Conservation (phyloP, 305 asterid genomes). For the Striga hermonthica region DNA sequence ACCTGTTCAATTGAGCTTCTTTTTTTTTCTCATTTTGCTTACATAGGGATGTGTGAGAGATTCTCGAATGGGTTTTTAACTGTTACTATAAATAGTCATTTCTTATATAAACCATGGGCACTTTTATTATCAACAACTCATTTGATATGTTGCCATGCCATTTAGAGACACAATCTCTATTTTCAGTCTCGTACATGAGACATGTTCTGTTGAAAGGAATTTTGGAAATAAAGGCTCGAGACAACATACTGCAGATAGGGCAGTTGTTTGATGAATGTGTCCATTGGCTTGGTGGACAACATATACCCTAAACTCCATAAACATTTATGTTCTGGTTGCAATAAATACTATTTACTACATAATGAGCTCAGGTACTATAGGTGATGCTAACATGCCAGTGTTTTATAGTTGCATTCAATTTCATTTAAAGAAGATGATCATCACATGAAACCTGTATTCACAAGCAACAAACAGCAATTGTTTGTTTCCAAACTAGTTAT, state of each 20-base stretch:
- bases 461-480: neutral
- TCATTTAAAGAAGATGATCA: neutral
- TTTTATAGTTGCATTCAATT: neutral
- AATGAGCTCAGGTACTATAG: slow-evolving; percentile 5
- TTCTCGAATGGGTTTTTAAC: neutral
- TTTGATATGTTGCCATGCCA: slow-evolving; percentile 11
- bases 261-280: slow-evolving; percentile 10
- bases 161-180: neutral
- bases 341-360: neutral
- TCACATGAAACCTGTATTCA: neutral
- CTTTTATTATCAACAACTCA: slow-evolving; percentile 14
- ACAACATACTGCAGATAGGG: neutral
- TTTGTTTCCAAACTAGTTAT: neutral
- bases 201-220: slow-evolving; percentile 14
- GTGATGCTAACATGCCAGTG: slow-evolving; percentile 8
- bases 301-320: slow-evolving; percentile 8
- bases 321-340: slow-evolving; percentile 7
- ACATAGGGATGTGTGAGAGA: slow-evolving; percentile 9
- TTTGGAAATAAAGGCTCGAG: slow-evolving; percentile 1
- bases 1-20: slow-evolving; percentile 10
- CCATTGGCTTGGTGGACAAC: neutral
- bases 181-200: neutral
- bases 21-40: slow-evolving; percentile 14
- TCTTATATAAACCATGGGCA: neutral
- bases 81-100: neutral